Evolutionary conservation across 2,329 filamentous ascomycete genomes (phyloP).

Genomic region (Allantophomopsis lycopodina): DNA sequence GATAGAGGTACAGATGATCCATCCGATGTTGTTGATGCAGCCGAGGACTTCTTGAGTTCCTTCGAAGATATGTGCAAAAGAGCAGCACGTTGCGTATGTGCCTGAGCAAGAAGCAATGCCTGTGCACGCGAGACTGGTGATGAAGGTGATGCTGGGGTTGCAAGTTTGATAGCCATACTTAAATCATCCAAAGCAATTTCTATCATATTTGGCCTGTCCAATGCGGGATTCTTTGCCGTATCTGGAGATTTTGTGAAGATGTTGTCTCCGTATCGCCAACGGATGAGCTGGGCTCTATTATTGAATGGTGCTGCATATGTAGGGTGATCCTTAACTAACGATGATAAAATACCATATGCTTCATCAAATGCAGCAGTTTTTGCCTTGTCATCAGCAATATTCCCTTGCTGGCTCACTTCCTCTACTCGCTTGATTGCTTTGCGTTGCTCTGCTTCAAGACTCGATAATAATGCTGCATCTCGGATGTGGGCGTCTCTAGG

Average conservation of each 20-base stretch:
- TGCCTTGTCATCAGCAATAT: no score
- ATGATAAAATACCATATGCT: no score
- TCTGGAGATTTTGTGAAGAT: conserved; percentile 30
- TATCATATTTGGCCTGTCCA: not conserved
- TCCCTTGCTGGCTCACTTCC: no score
- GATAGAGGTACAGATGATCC: conserved; percentile 28
- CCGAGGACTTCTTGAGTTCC: conserved; percentile 1
- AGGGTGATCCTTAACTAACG: conserved; percentile 42
- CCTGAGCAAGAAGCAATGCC: conserved; percentile 51
- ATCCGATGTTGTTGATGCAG: not conserved
- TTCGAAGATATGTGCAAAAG: conserved; percentile 46
- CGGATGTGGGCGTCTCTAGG: no score
- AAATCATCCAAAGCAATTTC: conserved; percentile 33
- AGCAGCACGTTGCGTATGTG: conserved; percentile 58
- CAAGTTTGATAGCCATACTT: conserved; percentile 40
- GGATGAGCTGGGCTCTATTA: conserved; percentile 57
- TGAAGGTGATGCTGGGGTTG: conserved; percentile 35
- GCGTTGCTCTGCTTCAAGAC: no score
- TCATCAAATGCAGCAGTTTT: no score
- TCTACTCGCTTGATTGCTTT: no score
- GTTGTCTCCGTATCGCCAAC: conserved; percentile 47
- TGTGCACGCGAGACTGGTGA: conserved; percentile 43
- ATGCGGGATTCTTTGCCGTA: conserved; percentile 16
- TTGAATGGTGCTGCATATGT: conserved; percentile 60
- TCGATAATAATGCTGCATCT: no score